phyloP scores from a whole-genome alignment of 2,329 filamentous ascomycete species.

The Cercospora sesami region DNA sequence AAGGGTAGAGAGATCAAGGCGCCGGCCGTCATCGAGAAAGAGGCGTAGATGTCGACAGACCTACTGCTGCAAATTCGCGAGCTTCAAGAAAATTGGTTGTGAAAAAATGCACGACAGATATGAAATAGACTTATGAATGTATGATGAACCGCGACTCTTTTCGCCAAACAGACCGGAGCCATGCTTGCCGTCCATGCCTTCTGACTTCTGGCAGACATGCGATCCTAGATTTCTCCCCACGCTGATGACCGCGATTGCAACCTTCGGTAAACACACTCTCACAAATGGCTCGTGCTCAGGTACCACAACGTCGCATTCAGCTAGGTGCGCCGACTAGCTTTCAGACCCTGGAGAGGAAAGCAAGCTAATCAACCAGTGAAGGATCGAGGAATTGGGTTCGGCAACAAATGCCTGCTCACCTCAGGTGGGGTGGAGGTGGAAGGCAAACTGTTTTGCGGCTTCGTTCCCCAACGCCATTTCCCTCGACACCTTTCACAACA shows the following conservation, averaged over 20 bases:
- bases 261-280: background rate
- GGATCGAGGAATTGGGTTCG: slow-evolving; percentile 7
- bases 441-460: slow-evolving; percentile 11
- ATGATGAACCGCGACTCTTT: background rate
- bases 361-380: background rate
- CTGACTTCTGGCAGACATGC: background rate
- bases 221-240: background rate
- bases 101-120: background rate
- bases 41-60: slow-evolving; percentile 33
- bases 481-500: slow-evolving; percentile 3
- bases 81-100: background rate
- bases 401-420: slow-evolving; percentile 10
- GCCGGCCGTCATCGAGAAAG: slow-evolving; percentile 64
- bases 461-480: background rate
- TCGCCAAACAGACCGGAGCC: background rate
- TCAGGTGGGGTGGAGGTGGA: slow-evolving; percentile 8
- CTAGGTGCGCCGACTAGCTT: slow-evolving; percentile 6
- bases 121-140: slow-evolving; percentile 6
- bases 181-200: background rate
- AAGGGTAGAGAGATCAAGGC: slow-evolving; percentile 61
- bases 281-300: slow-evolving; percentile 4
- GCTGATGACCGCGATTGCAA: background rate
- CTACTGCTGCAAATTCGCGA: background rate
- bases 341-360: background rate
- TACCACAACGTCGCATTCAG: slow-evolving; percentile 7